These are phyloP conservation scores for Globisporangium abappressorium DNA, from an alignment of 352 stramenopile genomes.

Conservation along the genomic window DNA sequence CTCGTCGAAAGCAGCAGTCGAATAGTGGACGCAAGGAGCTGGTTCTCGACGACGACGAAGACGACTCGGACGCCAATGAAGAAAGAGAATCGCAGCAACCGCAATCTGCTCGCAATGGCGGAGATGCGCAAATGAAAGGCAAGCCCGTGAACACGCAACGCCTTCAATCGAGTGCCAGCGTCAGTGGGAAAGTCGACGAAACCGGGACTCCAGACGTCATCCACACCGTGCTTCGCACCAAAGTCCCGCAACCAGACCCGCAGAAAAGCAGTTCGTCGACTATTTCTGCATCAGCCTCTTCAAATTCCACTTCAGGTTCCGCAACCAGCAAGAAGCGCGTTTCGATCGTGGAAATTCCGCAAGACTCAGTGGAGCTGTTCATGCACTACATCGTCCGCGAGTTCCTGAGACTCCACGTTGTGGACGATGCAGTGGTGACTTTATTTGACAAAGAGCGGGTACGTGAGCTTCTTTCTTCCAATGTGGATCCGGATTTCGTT, in stretches of 20 bases:
- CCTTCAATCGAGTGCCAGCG: neutral
- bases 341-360: neutral
- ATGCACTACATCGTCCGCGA: slow-evolving; percentile 61
- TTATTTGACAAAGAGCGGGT: slow-evolving; percentile 46
- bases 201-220: slow-evolving; percentile 10
- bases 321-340: slow-evolving; percentile 12
- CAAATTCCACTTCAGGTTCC: neutral
- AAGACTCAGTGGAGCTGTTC: slow-evolving; percentile 22
- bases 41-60: slow-evolving; percentile 23
- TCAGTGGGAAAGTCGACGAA: slow-evolving; percentile 7
- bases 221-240: slow-evolving; percentile 15
- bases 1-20: slow-evolving; percentile 23
- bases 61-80: slow-evolving; percentile 3
- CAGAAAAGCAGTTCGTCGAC: neutral
- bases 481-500: no score
- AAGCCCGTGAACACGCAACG: neutral
- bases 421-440: slow-evolving; percentile 28
- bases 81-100: neutral
- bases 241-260: neutral
- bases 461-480: neutral
- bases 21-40: slow-evolving; percentile 19
- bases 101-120: neutral
- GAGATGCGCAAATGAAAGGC: neutral
- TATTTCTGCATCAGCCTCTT: neutral
- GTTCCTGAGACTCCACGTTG: slow-evolving; percentile 46